Base-by-base conservation (phyloP, 2,329 filamentous ascomycete species). In the Bipolaris victoriae region DNA sequence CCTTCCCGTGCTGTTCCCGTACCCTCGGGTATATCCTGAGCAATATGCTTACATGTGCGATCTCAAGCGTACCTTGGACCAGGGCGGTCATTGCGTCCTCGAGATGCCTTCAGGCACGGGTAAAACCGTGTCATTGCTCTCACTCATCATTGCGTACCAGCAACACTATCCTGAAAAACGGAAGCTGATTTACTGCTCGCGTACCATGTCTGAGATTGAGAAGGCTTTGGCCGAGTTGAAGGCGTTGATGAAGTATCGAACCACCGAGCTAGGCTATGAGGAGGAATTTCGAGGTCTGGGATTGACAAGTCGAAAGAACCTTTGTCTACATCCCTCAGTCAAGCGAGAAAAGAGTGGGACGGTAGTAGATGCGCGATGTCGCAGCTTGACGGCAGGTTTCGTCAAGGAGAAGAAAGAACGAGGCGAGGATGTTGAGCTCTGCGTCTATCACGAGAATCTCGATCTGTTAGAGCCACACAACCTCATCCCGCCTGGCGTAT, bases 171-270 rank as follows among this genome's bases (percentile, higher is more conserved):
- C 93, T 3, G 92, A 97, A 73, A 91, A 95, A 69, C 85, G 96
- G 54, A 99, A 99, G 78, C 87, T 99, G 49, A 97, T 99, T 54
- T 99, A 99, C 79, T 99, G 95, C 82, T 99, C 95, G 62, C 92
- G 95, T 88, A 99, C 95, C 55, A 99, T 99, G 93, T 99, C 95
- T 36, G 95, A 99, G 80, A 99, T 99, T 71, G 95, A 99, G 76
- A 99, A 99, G 79, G 95, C 96, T 0, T 79, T 99, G 50, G 91
- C 91, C 9, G 95, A 99, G 77, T 77, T 99, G 67, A 92, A 95
- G 75, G 88, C 88, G 22, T 79, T 99, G 51, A 99, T 99, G 93
- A 96, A 96, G 73, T 98, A 97, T 72, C 90, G 95, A 15, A 82
- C 91, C 5, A 86, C 97, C 62, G 87, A 97, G 76, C 84, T 99